A percentile compares a stretch with the other conserved stretches of the same genome.
Conservation (phyloP, 2,329 filamentous ascomycete species). For the Beauveria australis region DNA sequence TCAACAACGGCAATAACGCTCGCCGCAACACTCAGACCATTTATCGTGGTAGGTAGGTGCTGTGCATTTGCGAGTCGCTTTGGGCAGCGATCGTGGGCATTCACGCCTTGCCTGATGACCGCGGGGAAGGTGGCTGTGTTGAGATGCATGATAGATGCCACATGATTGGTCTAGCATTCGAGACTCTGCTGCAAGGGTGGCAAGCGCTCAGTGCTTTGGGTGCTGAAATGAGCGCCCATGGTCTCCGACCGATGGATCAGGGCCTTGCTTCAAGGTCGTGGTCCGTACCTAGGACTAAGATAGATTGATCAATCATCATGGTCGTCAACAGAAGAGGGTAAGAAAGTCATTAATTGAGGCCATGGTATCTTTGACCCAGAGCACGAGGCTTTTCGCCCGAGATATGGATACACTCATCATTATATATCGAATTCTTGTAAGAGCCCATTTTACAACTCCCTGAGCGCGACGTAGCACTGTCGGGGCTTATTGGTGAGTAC, state of each 20-base stretch:
- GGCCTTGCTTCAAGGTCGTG: neutral
- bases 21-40: slow-evolving; percentile 1
- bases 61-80: neutral
- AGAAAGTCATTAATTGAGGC: too few relatives aligned
- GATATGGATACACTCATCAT: too few relatives aligned
- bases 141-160: neutral
- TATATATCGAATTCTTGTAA: too few relatives aligned
- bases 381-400: too few relatives aligned
- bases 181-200: neutral
- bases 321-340: too few relatives aligned
- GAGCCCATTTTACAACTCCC: neutral
- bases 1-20: slow-evolving; percentile 6
- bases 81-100: neutral
- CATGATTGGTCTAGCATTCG: neutral
- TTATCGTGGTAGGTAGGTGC: neutral
- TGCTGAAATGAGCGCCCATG: neutral
- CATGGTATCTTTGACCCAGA: too few relatives aligned
- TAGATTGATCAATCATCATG: too few relatives aligned
- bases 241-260: neutral
- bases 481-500: slow-evolving; percentile 6
- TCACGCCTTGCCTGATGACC: neutral
- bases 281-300: too few relatives aligned
- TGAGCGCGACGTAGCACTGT: slow-evolving; percentile 1
- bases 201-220: neutral
- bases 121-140: neutral